Base-by-base conservation (phyloP, 352 stramenopile genomes). In the Globisporangium viniferum region DNA sequence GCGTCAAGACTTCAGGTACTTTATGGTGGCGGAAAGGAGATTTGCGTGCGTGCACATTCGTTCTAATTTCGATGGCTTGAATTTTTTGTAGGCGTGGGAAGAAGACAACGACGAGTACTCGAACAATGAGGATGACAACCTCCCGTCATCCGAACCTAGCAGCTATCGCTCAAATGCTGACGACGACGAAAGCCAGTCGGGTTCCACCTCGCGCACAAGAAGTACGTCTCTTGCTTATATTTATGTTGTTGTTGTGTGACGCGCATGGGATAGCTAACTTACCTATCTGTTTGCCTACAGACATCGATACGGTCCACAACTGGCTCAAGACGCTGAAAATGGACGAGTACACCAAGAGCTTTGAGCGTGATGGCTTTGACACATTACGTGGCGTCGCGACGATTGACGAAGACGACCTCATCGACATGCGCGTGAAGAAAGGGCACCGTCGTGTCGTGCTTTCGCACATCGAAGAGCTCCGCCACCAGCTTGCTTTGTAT, bases 351-450 rank as follows among this genome's bases (percentile, higher is more conserved):
- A 89, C 84, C 35, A 77, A 89, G 62, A 91, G 89, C 75, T 96
- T 96, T 71, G 87, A 96, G 65, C 90, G 91, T 61, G 88, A 96
- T 71, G 88, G 88, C 20, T 96, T 96, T 67, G 88, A 96, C 73
- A 94, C 86, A 51, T 70, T 96, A 12, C 84, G 87, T 56, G 87
- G 86, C 46, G 86, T 96, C 35, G 86, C 87, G 44, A 96, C 86
- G 15, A 94, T 96, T 46, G 82, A 96, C 57, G 88, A 96, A 81
- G 80, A 92, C 27, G 88, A 96, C 49, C 74, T 96, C 59, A 87
- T 94, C 59, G 88, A 96, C 59, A 96, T 96, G 88, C 72, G 86
- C 44, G 88, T 96, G 60, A 96, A 96, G 75, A 96, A 96, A 67
- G 88, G 88, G 6, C 88, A 95, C 73, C 86, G 88, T 14, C 82